These are phyloP conservation scores for Fusarium gaditjirri DNA, from an alignment of 2,329 filamentous ascomycete species.

Conservation along the genomic window DNA sequence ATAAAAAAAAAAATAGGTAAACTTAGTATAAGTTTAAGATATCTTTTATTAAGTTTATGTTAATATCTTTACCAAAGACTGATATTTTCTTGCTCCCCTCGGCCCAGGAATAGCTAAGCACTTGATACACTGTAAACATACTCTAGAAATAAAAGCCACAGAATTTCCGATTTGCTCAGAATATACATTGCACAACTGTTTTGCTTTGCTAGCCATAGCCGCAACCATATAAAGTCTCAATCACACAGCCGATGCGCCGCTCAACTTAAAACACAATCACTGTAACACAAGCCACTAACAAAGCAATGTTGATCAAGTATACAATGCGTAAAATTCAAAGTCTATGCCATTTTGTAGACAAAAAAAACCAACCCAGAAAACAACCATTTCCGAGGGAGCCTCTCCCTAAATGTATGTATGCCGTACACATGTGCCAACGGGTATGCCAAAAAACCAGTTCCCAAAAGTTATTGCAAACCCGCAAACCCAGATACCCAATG, in stretches of 20 bases:
- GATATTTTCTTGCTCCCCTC: too few species aligned
- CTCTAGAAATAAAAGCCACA: too few species aligned
- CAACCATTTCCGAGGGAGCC: conserved; percentile 26
- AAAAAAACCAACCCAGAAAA: neutral
- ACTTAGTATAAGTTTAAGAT: too few species aligned
- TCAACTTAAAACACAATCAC: neutral
- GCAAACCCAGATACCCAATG: conserved; percentile 26
- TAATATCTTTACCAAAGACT: too few species aligned
- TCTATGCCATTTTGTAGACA: conserved; percentile 18
- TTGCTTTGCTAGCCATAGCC: neutral
- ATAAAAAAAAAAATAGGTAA: too few species aligned
- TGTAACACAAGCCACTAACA: neutral
- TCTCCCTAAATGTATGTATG: conserved; percentile 30
- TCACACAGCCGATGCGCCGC: too few species aligned
- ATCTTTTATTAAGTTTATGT: too few species aligned
- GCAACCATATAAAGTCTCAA: neutral
- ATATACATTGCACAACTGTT: neutral
- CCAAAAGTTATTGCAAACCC: conserved; percentile 6
- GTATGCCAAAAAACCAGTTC: conserved; percentile 25
- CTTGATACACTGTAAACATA: neutral
- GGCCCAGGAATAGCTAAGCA: neutral
- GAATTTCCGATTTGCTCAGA: neutral
- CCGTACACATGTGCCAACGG: conserved; percentile 20
- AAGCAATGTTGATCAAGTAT: neutral
- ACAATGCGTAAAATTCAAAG: conserved; percentile 5